A percentile compares a stretch with the other conserved stretches of the same genome.
phyloP scores from a whole-genome alignment of 1,139 yeast genomes.

The Saccharomyces hybrid region DNA sequence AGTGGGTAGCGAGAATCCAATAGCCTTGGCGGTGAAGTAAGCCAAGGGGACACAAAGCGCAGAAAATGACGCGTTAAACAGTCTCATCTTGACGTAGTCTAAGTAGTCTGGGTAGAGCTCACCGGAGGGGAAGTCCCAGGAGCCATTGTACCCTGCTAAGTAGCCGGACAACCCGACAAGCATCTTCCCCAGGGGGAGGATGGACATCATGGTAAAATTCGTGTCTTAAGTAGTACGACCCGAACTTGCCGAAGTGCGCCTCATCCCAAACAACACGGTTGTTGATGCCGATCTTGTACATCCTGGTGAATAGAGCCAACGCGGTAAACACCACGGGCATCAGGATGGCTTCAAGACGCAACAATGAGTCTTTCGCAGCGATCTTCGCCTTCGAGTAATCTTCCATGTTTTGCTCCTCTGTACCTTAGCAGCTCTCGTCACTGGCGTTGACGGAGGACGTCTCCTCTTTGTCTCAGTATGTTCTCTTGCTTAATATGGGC shows the following conservation, averaged over 20 bases:
- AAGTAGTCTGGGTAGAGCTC: constrained; percentile 75
- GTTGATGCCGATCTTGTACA: constrained; percentile 65
- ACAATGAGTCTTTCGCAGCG: neutral
- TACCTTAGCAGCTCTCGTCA: constrained; percentile 4
- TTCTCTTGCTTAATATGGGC: neutral
- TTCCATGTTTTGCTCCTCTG: constrained; percentile 5
- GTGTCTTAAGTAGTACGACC: constrained; percentile 84
- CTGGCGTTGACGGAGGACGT: constrained; percentile 1
- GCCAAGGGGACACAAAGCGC: constrained; percentile 90
- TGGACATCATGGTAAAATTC: constrained; percentile 97
- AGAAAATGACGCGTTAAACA: constrained; percentile 86
- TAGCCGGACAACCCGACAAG: constrained; percentile 91
- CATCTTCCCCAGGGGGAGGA: constrained; percentile 96
- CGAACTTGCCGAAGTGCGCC: constrained; percentile 94
- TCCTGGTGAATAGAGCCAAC: constrained; percentile 63
- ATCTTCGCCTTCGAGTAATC: constrained; percentile 8
- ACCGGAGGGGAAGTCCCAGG: constrained; percentile 92
- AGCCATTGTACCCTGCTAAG: constrained; percentile 89
- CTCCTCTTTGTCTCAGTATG: neutral
- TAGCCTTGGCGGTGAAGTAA: constrained; percentile 80
- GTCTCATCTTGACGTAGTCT: constrained; percentile 85
- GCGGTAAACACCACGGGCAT: constrained; percentile 57
- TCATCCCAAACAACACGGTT: constrained; percentile 90
- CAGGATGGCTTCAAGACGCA: constrained; percentile 38
- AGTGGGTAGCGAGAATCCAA: constrained; percentile 71